Conservation (phyloP, 2,329 filamentous ascomycete genomes). For the Neonectria hederae region DNA sequence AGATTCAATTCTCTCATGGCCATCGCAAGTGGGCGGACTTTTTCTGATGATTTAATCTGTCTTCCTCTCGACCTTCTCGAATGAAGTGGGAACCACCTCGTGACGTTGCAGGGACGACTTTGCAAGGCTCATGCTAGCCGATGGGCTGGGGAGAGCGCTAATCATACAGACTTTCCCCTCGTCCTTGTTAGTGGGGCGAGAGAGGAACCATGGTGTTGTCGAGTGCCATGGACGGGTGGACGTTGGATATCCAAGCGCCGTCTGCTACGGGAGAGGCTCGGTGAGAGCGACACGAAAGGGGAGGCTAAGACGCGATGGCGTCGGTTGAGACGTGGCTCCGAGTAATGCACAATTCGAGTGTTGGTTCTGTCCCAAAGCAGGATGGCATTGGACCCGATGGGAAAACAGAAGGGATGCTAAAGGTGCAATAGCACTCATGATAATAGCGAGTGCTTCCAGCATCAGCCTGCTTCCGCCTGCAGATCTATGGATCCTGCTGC, state of each 20-base stretch:
- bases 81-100: conserved; percentile 32
- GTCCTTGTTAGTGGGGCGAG: not conserved
- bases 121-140: conserved; percentile 13
- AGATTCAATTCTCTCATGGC: conserved; percentile 12
- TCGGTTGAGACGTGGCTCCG: conserved; percentile 2
- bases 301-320: conserved; percentile 1
- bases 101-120: conserved; percentile 2
- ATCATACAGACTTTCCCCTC: conserved; percentile 4
- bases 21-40: conserved; percentile 7
- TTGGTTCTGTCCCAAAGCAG: not conserved
- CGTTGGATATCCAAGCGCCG: conserved; percentile 14
- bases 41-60: conserved; percentile 11
- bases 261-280: conserved; percentile 2
- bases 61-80: conserved; percentile 37
- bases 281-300: conserved; percentile 11
- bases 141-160: conserved; percentile 8
- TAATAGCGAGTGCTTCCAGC: conserved; percentile 9
- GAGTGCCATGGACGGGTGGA: conserved; percentile 1
- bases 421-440: conserved; percentile 6
- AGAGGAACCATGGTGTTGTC: not conserved
- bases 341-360: not conserved
- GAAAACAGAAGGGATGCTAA: conserved; percentile 2
- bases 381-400: conserved; percentile 1
- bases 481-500: conserved; percentile 9
- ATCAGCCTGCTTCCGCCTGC: conserved; percentile 7